Evolutionary conservation across 805 yeast species (phyloP).

Genomic region (Komagataella pastoris): DNA sequence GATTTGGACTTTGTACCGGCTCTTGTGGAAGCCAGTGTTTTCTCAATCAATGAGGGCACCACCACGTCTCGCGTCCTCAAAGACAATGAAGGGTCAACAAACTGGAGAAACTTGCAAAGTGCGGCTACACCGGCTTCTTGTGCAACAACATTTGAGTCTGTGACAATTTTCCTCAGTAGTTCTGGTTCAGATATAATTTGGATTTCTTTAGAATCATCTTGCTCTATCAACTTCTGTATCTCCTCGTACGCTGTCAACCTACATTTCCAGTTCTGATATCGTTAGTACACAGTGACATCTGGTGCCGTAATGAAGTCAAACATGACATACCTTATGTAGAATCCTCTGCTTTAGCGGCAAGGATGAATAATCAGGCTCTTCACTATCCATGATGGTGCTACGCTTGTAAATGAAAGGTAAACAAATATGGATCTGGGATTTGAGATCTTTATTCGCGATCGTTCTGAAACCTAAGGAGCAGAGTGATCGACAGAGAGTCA

Average conservation of each 20-base stretch:
- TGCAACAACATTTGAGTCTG: constrained; percentile 82
- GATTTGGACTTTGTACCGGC: constrained; percentile 61
- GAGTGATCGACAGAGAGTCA: no score
- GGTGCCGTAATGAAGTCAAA: no score
- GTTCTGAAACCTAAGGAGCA: neutral
- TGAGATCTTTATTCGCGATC: neutral
- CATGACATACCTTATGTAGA: constrained; percentile 39
- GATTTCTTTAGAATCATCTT: constrained; percentile 26
- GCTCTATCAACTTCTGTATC: constrained; percentile 24
- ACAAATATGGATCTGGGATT: neutral
- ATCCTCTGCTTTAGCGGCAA: constrained; percentile 58
- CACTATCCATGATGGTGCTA: constrained; percentile 11
- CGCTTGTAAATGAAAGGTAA: neutral
- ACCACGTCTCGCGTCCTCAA: constrained; percentile 26
- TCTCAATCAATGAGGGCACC: constrained; percentile 53
- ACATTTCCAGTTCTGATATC: constrained; percentile 61
- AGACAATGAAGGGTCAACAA: constrained; percentile 34
- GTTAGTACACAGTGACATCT: constrained; percentile 5
- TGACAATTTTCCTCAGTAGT: constrained; percentile 40
- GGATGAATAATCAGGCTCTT: constrained; percentile 46
- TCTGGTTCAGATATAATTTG: constrained; percentile 37
- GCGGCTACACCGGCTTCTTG: constrained; percentile 70
- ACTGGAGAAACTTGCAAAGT: constrained; percentile 38
- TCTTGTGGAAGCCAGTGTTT: constrained; percentile 66
- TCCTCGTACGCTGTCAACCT: constrained; percentile 73